Percentiles rank a stretch among this genome's conserved stretches.
These are phyloP conservation scores for Scalesia atractyloides DNA, from an alignment of 129 eudicot species.

Conservation along the genomic window DNA sequence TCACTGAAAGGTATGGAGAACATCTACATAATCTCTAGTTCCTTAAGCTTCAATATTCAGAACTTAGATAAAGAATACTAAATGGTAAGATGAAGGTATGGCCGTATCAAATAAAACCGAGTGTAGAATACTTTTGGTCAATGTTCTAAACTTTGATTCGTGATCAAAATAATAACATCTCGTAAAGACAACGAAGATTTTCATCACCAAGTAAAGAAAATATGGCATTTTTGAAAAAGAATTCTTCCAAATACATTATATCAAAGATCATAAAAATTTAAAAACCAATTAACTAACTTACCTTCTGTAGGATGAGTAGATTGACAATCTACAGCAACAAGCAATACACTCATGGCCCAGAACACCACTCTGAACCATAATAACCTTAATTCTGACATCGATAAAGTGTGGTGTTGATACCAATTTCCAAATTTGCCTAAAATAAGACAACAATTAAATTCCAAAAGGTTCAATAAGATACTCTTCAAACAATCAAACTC, in stretches of 20 bases:
- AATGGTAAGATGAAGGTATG: too few relatives aligned
- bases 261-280: not conserved
- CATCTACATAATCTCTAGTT: too few relatives aligned
- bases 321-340: slow-evolving; percentile 46
- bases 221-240: slow-evolving; percentile 8
- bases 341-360: slow-evolving; percentile 42
- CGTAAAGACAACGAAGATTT: too few relatives aligned
- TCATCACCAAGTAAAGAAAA: not conserved
- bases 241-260: not conserved
- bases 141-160: too few relatives aligned
- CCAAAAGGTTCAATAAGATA: slow-evolving; percentile 24
- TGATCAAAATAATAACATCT: too few relatives aligned
- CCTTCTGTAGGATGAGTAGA: slow-evolving; percentile 71
- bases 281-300: too few relatives aligned
- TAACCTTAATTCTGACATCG: slow-evolving; percentile 33
- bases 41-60: too few relatives aligned
- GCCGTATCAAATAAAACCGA: too few relatives aligned
- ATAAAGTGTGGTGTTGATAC: slow-evolving; percentile 28
- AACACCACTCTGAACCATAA: slow-evolving; percentile 22
- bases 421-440: slow-evolving; percentile 27
- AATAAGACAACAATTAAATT: slow-evolving; percentile 19
- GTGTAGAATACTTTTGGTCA: too few relatives aligned
- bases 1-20: too few relatives aligned
- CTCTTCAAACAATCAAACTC: slow-evolving; percentile 13
- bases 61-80: too few relatives aligned